Evolutionary conservation across 257 asterid species (phyloP), one percentile per base, ranked within the genome.

Genomic region (Solanum gracilifrons): DNA sequence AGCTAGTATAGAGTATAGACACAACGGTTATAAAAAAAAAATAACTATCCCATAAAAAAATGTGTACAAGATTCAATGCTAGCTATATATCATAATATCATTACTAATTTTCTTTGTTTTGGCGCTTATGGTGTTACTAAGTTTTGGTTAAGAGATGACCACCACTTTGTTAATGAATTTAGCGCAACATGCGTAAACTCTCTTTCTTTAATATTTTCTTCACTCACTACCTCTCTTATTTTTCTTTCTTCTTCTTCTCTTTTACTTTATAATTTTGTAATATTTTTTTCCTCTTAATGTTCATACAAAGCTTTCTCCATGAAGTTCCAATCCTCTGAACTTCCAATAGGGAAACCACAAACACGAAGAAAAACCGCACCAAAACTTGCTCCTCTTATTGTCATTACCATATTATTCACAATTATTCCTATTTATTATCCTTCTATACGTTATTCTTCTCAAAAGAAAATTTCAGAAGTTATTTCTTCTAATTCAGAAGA

Each of bases 281-380:
- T 51, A 11, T 12, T 64, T n/a, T 31, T 3, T 29, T 9, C 5
- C 27, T 29, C 37, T 46, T 80, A 71, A 48, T 82, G 85, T 48
- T 18, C 39, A 39, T 27, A 25, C 20, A 66, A 37, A 29, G 12
- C 23, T 33, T 21, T 85, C 48, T 66, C 93, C 69, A 94, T 94
- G 98, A 95, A 92, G 94, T 91, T 85, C 86, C 90, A 87, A 85
- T 87, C 90, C 86, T 69, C 89, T n/a, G 95, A 95, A 31, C 89
- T 92, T 85, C 93, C 95, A 27, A 37, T 89, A 2, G 90, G 91
- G 82, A 94, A 93, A 92, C 83, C 88, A 33, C 98, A 92, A 46
- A 48, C 92, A 9, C 85, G 95, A 85, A 90, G 92, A 86, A 92
- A 86, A 86, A 43, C 68, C 12, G 39, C 90, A 35, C 89, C 92